Conservation (phyloP, 306 rosid genomes). For the Inga leiocalycina region DNA sequence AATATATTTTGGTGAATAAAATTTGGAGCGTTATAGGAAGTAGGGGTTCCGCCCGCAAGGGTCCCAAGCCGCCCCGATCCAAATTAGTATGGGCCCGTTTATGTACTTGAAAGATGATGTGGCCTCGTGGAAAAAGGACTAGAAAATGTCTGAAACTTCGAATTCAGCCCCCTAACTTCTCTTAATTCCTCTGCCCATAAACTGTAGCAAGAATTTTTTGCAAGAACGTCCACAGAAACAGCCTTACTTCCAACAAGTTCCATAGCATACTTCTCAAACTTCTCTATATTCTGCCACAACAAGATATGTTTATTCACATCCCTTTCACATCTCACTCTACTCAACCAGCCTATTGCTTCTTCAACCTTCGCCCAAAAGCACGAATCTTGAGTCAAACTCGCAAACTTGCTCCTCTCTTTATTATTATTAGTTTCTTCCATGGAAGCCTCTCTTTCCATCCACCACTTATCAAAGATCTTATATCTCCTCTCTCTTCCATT, state of each 20-base stretch:
- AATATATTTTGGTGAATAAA: too few relatives aligned
- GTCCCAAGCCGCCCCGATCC: too few relatives aligned
- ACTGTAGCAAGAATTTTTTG: slow-evolving; percentile 71
- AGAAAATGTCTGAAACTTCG: slow-evolving; percentile 34
- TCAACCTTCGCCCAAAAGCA: slow-evolving; percentile 87
- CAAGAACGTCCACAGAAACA: slow-evolving; percentile 68
- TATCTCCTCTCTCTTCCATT: slow-evolving; percentile 73
- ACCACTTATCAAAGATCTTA: slow-evolving; percentile 74
- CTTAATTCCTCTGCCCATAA: slow-evolving; percentile 52
- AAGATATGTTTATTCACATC: slow-evolving; percentile 34
- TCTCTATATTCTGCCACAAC: slow-evolving; percentile 52
- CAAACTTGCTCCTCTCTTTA: slow-evolving; percentile 51
- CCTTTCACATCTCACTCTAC: slow-evolving; percentile 44
- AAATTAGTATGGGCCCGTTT: too few relatives aligned
- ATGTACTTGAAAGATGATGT: too few relatives aligned
- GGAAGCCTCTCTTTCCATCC: slow-evolving; percentile 43
- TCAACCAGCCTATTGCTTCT: slow-evolving; percentile 71
- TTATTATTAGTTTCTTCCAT: slow-evolving; percentile 26
- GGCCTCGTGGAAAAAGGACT: too few relatives aligned
- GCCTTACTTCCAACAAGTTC: slow-evolving; percentile 54
- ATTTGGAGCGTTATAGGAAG: too few relatives aligned
- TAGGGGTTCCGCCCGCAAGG: too few relatives aligned
- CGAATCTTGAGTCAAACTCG: slow-evolving; percentile 83
- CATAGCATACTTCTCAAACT: slow-evolving; percentile 59
- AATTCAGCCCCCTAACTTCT: slow-evolving; percentile 45